These are phyloP conservation scores for Pythium graminicola DNA, from an alignment of 352 stramenopile genomes.

Conservation along the genomic window DNA sequence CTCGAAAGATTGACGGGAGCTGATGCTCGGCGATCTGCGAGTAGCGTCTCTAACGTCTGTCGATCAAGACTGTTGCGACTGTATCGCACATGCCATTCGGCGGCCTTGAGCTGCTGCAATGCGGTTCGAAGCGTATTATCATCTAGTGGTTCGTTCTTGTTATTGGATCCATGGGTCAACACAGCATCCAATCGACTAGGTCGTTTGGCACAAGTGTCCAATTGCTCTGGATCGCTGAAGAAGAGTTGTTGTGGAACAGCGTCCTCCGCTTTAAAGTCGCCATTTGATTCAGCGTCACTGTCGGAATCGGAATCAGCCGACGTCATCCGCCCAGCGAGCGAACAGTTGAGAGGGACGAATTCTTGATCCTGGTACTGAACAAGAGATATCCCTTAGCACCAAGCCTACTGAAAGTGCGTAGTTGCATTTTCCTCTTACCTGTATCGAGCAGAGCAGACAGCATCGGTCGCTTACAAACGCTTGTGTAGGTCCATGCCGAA, in stretches of 20 bases:
- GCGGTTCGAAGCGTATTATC: constrained; percentile 23
- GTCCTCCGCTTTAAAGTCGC: neutral
- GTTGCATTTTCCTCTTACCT: constrained; percentile 27
- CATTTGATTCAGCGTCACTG: neutral
- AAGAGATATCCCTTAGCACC: no score
- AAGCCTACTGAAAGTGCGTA: no score
- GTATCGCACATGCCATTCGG: constrained; percentile 41
- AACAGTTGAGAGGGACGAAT: constrained; percentile 1
- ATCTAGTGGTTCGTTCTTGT: neutral
- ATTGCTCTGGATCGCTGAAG: no score
- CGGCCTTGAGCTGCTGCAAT: constrained; percentile 37
- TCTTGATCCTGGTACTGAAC: constrained; percentile 28
- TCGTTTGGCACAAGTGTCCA: no score
- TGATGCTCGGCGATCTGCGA: constrained; percentile 13
- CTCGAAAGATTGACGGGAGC: neutral
- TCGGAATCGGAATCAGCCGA: neutral
- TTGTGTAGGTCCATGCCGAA: constrained; percentile 42
- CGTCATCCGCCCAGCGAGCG: neutral
- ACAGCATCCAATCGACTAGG: no score
- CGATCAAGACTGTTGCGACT: constrained; percentile 28
- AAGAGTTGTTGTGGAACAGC: neutral
- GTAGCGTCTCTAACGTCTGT: constrained; percentile 16
- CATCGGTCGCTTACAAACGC: constrained; percentile 38
- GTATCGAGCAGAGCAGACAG: constrained; percentile 38
- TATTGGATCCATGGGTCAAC: no score